Percentiles rank a stretch among this genome's conserved stretches.
phyloP scores from a whole-genome alignment of 2,329 filamentous ascomycete species.

The Colletotrichum spinosum region DNA sequence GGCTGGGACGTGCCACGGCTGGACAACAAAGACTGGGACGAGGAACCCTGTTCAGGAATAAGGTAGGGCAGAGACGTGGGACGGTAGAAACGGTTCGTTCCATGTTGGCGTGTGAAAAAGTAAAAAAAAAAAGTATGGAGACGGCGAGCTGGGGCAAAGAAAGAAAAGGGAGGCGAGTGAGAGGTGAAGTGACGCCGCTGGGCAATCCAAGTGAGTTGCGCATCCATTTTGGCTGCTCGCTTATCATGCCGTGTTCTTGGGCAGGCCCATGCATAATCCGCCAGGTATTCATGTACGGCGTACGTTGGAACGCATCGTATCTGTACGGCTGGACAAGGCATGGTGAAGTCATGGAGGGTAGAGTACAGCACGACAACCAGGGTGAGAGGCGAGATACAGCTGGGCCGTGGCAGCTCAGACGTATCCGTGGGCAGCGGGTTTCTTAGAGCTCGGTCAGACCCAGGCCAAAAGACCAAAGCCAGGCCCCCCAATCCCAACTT shows the following conservation, averaged over 20 bases:
- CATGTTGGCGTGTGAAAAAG: slow-evolving; percentile 32
- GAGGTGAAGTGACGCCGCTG: slow-evolving; percentile 14
- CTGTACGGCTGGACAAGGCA: slow-evolving; percentile 18
- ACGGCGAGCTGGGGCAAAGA: slow-evolving; percentile 25
- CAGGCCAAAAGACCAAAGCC: slow-evolving; percentile 14
- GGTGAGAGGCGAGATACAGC: neutral
- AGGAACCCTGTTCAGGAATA: slow-evolving; percentile 26
- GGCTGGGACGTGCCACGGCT: slow-evolving; percentile 3
- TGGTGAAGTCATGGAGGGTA: slow-evolving; percentile 1
- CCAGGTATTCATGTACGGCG: neutral
- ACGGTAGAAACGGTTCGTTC: slow-evolving; percentile 38
- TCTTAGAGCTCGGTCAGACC: slow-evolving; percentile 15
- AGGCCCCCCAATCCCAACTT: neutral
- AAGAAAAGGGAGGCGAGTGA: slow-evolving; percentile 7
- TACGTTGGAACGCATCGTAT: slow-evolving; percentile 5
- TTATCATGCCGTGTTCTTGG: neutral
- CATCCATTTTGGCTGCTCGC: slow-evolving; percentile 5
- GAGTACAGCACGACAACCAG: too few species aligned
- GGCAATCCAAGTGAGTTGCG: slow-evolving; percentile 13
- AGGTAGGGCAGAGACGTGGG: slow-evolving; percentile 32
- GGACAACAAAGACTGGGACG: slow-evolving; percentile 5
- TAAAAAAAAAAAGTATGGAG: slow-evolving; percentile 24
- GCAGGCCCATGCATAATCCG: slow-evolving; percentile 1
- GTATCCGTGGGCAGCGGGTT: slow-evolving; percentile 25
- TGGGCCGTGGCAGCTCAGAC: slow-evolving; percentile 23